Evolutionary conservation across 2,329 filamentous ascomycete genomes (phyloP).

Genomic region (Botrytis porri): DNA sequence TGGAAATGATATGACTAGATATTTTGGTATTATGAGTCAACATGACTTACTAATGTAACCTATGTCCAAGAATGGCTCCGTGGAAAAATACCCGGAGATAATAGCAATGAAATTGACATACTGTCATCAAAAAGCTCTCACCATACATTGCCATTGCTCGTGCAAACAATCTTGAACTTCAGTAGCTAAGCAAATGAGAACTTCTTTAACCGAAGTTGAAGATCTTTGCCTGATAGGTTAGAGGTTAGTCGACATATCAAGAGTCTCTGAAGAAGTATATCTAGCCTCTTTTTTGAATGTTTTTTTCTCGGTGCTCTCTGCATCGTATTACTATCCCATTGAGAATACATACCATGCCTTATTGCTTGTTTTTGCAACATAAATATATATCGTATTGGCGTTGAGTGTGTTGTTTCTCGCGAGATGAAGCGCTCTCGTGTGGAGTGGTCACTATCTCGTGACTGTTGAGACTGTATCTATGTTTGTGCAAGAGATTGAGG

Average conservation of each 20-base stretch:
- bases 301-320: too few relatives aligned
- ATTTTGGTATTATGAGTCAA: neutral
- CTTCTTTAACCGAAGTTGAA: too few relatives aligned
- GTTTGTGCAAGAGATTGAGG: neutral
- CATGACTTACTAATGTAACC: neutral
- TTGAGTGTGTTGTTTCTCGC: too few relatives aligned
- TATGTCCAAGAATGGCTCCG: neutral
- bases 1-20: neutral
- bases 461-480: neutral
- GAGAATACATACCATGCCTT: neutral
- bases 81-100: neutral
- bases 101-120: neutral
- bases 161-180: neutral
- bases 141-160: neutral
- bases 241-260: too few relatives aligned
- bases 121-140: neutral
- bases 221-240: too few relatives aligned
- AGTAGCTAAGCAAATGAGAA: neutral
- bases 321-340: neutral
- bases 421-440: neutral
- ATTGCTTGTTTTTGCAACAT: neutral
- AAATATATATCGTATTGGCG: neutral
- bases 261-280: neutral
- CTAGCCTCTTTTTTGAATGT: too few relatives aligned
- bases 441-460: neutral